Evolutionary conservation across 208 protist species (phyloP).

Genomic region (Leishmania gerbilli): DNA sequence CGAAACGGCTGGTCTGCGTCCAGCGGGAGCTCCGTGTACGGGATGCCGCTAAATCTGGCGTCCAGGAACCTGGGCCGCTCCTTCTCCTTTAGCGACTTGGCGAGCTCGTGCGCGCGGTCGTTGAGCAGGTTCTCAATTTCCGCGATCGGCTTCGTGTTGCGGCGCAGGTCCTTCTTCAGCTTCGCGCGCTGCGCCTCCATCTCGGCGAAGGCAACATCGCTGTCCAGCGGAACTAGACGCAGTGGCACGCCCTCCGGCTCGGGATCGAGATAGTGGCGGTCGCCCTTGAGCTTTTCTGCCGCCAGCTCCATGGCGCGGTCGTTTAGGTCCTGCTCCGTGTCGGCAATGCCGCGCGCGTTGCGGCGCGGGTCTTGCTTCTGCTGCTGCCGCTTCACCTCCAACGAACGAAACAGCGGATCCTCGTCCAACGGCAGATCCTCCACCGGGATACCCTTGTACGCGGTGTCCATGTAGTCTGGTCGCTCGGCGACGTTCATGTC

Average conservation of each 20-base stretch:
- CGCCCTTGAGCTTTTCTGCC: constrained; percentile 39
- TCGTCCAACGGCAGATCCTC: constrained; percentile 65
- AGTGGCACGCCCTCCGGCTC: constrained; percentile 68
- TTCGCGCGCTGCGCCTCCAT: constrained; percentile 52
- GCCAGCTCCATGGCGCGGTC: constrained; percentile 67
- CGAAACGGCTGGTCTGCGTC: constrained; percentile 56
- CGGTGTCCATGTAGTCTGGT: constrained; percentile 50
- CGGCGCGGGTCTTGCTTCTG: constrained; percentile 67
- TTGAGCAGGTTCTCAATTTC: constrained; percentile 63
- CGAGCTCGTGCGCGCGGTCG: constrained; percentile 59
- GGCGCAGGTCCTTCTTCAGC: constrained; percentile 60
- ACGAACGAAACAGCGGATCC: constrained; percentile 52
- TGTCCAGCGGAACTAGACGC: constrained; percentile 50
- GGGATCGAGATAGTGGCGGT: constrained; percentile 70
- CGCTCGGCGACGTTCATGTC: constrained; percentile 69
- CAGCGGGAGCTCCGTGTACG: constrained; percentile 57
- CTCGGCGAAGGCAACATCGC: constrained; percentile 46
- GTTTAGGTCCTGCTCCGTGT: constrained; percentile 61
- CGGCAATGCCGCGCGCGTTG: constrained; percentile 51
- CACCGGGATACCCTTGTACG: constrained; percentile 61
- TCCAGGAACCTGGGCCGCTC: constrained; percentile 69
- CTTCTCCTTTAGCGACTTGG: constrained; percentile 50
- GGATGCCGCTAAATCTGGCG: constrained; percentile 47
- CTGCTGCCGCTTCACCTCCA: constrained; percentile 66
- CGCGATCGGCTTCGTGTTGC: constrained; percentile 50